Percentiles rank a stretch among this genome's conserved stretches.
These are phyloP conservation scores for Podila minutissima DNA, from an alignment of 192 early-diverging fungal species.

Conservation along the genomic window DNA sequence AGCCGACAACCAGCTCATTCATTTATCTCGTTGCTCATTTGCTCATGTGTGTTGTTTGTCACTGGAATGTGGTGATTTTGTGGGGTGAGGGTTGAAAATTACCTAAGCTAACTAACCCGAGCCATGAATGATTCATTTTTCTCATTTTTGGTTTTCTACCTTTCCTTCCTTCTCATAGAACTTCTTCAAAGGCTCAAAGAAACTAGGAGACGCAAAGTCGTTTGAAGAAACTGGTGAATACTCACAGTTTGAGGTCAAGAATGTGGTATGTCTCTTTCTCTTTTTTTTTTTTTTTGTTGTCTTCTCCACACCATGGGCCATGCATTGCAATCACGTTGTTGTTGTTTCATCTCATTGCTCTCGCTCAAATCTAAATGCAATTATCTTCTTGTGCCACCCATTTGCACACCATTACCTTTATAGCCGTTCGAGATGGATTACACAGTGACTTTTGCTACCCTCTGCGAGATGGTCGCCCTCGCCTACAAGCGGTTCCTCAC, in stretches of 20 bases:
- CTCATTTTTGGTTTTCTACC: background rate
- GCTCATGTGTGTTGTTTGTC: background rate
- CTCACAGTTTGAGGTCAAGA: background rate
- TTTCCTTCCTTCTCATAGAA: background rate
- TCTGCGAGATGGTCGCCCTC: constrained; percentile 24
- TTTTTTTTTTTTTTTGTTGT: background rate
- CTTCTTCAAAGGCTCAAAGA: constrained; percentile 2
- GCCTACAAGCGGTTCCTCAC: constrained; percentile 32
- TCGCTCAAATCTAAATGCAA: too few species aligned
- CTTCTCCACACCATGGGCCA: background rate
- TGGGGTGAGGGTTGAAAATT: constrained; percentile 6
- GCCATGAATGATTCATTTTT: background rate
- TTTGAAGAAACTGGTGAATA: constrained; percentile 3
- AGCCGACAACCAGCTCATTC: background rate
- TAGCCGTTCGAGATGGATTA: constrained; percentile 49
- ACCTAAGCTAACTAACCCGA: too few species aligned
- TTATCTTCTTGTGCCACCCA: too few species aligned
- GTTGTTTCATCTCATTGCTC: too few species aligned
- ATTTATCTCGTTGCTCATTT: background rate
- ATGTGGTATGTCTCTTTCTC: background rate
- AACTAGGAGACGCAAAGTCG: background rate
- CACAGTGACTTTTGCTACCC: constrained; percentile 18
- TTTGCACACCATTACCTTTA: too few species aligned
- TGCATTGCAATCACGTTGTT: too few species aligned
- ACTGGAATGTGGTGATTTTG: background rate